Evolutionary conservation across 257 asterid genomes (phyloP).

Genomic region (Gentiana dahurica): DNA sequence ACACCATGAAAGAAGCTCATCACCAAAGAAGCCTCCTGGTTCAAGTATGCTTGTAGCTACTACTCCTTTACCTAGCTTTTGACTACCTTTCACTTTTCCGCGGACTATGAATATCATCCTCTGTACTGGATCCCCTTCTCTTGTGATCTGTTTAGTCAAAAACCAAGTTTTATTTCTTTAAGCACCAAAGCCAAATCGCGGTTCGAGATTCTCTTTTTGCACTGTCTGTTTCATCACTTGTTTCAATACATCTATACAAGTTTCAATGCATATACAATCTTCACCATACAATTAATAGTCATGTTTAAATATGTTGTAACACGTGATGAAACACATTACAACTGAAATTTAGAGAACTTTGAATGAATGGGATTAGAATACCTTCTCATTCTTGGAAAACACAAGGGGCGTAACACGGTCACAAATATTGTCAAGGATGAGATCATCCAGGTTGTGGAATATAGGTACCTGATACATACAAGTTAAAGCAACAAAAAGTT

Average conservation of each 20-base stretch:
- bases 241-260: no score
- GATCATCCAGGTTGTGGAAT: conserved; percentile 14
- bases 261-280: no score
- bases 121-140: conserved; percentile 30
- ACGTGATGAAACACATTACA: no score
- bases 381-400: conserved; percentile 19
- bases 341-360: not conserved
- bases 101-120: conserved; percentile 22
- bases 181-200: no score
- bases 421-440: conserved; percentile 19
- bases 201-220: no score
- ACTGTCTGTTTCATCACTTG: no score
- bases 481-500: no score
- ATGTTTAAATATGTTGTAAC: no score
- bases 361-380: not conserved
- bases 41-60: conserved; percentile 18
- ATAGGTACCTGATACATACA: conserved; percentile 14
- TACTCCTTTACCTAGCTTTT: conserved; percentile 12
- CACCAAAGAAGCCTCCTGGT: conserved; percentile 30
- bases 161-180: no score
- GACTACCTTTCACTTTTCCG: conserved; percentile 23
- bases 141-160: conserved; percentile 12
- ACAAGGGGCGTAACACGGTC: conserved; percentile 17
- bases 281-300: no score
- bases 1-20: conserved; percentile 32